Percentiles rank a stretch among this genome's conserved stretches.
Evolutionary conservation across 148 eudicot species (phyloP).

Genomic region (Rhododendron mucronatum): DNA sequence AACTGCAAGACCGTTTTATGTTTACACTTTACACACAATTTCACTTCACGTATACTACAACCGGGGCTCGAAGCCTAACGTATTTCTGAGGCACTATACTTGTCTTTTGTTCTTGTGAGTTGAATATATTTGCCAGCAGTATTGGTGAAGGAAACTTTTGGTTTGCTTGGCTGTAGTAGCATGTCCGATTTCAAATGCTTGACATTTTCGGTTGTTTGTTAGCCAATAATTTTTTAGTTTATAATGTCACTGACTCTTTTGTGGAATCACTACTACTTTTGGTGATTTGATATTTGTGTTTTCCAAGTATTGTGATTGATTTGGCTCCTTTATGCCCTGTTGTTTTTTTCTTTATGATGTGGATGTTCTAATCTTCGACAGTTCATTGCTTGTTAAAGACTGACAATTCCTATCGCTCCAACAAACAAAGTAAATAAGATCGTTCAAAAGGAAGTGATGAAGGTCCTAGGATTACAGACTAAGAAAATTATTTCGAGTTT

Average conservation of each 20-base stretch:
- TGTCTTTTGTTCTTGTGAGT: not conserved
- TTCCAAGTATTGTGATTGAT: not conserved
- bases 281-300: not conserved
- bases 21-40: not conserved
- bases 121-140: not conserved
- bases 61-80: not conserved
- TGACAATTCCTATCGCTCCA: not conserved
- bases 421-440: not conserved
- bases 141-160: not conserved
- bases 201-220: not conserved
- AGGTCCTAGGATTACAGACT: not conserved
- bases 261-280: not conserved
- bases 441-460: not conserved
- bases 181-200: not conserved
- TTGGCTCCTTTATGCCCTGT: not conserved
- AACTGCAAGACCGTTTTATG: not conserved
- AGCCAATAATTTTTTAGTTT: too few species aligned
- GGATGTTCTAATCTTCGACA: not conserved
- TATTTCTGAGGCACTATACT: not conserved
- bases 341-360: not conserved
- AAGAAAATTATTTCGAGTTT: not conserved
- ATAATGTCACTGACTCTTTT: not conserved
- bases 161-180: not conserved
- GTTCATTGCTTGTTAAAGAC: not conserved
- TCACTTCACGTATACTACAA: not conserved